These are phyloP conservation scores for Proliferodiscus dingleyae DNA, from an alignment of 2,329 filamentous ascomycete species.

Conservation along the genomic window DNA sequence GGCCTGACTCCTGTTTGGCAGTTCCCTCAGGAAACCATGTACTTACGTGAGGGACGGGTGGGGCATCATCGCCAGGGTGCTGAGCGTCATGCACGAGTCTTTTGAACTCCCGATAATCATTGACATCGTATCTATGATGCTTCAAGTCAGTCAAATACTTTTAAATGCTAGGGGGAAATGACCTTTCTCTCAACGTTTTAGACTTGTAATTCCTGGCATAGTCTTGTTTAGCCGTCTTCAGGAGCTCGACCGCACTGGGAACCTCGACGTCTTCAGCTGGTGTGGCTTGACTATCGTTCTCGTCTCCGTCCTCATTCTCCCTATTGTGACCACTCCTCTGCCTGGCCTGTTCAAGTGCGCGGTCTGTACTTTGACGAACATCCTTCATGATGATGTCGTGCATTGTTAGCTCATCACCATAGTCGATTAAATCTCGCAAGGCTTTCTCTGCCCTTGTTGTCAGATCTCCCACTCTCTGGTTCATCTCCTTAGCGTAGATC, in stretches of 20 bases:
- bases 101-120: conserved; percentile 58
- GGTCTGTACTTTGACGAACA: conserved; percentile 29
- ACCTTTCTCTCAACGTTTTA: conserved; percentile 39
- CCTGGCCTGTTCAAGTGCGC: conserved; percentile 12
- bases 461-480: conserved; percentile 43
- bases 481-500: conserved; percentile 37
- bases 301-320: conserved; percentile 32
- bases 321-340: conserved; percentile 35
- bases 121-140: conserved; percentile 49
- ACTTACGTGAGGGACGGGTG: conserved; percentile 48
- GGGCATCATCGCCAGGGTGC: conserved; percentile 46
- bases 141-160: conserved; percentile 1
- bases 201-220: conserved; percentile 33
- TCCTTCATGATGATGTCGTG: conserved; percentile 24
- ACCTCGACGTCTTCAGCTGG: conserved; percentile 22
- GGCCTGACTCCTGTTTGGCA: conserved; percentile 4
- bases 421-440: conserved; percentile 55
- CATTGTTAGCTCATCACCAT: conserved; percentile 39
- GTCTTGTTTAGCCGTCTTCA: conserved; percentile 34
- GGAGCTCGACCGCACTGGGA: conserved; percentile 32
- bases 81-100: conserved; percentile 56
- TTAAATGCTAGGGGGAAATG: conserved; percentile 7
- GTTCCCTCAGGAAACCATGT: conserved; percentile 52
- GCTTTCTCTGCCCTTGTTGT: conserved; percentile 52
- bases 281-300: conserved; percentile 35